Percentiles rank a stretch among this genome's conserved stretches.
Evolutionary conservation across 176 grass and related monocot genomes (phyloP).

Genomic region (Metroxylon sagu): DNA sequence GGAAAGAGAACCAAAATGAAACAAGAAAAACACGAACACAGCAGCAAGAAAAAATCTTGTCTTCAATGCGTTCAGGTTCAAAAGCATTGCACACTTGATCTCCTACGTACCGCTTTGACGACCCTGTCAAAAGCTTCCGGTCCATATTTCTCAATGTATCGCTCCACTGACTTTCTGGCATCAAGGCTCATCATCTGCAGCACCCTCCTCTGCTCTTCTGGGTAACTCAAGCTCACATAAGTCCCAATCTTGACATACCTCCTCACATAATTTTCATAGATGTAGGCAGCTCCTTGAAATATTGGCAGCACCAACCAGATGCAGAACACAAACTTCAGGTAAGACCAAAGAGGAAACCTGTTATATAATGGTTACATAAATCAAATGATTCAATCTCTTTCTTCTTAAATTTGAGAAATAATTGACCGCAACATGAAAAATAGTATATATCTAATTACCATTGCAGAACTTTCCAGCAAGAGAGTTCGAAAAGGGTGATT

Average conservation of each 20-base stretch:
- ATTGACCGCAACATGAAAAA: no score
- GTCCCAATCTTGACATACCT: constrained; percentile 78
- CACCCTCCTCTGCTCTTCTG: constrained; percentile 52
- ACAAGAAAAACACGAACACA: no score
- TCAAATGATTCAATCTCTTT: neutral
- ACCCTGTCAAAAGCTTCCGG: constrained; percentile 65
- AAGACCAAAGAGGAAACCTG: constrained; percentile 84
- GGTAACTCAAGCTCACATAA: constrained; percentile 54
- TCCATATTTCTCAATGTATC: constrained; percentile 66
- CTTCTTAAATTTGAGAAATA: no score
- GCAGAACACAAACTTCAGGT: constrained; percentile 87
- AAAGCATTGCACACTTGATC: no score
- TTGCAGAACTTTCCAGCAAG: constrained; percentile 71
- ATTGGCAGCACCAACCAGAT: constrained; percentile 92
- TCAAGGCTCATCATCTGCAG: constrained; percentile 96
- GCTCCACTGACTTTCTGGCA: constrained; percentile 69
- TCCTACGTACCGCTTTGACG: constrained; percentile 47
- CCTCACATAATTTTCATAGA: constrained; percentile 68
- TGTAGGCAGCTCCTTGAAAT: constrained; percentile 93
- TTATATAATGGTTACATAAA: neutral
- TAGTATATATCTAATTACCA: constrained; percentile 29
- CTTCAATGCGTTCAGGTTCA: no score
- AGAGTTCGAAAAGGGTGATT: constrained; percentile 86
- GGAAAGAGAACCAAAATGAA: no score
- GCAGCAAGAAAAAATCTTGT: no score